Evolutionary conservation across 2,329 filamentous ascomycete genomes (phyloP).

Genomic region (Fusarium sp.): DNA sequence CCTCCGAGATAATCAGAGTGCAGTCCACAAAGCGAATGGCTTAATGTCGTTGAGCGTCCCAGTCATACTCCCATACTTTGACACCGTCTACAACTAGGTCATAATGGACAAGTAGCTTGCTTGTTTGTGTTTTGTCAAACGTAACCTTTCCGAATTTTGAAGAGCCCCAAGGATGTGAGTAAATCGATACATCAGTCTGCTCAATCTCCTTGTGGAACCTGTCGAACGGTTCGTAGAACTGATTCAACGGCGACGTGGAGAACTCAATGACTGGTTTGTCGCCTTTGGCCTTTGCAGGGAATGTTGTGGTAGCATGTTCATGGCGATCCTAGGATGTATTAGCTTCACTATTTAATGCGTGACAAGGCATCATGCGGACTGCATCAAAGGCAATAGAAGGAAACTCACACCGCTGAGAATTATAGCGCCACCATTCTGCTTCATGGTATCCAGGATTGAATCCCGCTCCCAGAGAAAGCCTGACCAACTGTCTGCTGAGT

Average conservation of each 20-base stretch:
- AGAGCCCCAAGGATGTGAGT: background rate
- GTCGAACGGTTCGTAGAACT: background rate
- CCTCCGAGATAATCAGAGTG: background rate
- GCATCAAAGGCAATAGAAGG: rapidly evolving
- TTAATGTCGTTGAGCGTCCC: background rate
- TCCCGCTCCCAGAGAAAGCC: background rate
- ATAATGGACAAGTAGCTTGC: background rate
- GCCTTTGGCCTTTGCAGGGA: background rate
- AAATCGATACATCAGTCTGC: background rate
- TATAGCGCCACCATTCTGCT: background rate
- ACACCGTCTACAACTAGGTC: background rate
- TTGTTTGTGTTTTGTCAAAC: rapidly evolving
- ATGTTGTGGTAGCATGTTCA: background rate
- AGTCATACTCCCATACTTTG: background rate
- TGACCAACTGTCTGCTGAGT: background rate
- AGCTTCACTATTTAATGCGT: rapidly evolving
- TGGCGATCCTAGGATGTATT: background rate
- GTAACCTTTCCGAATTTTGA: background rate
- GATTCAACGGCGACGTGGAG: background rate
- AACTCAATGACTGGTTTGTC: background rate
- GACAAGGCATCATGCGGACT: too few species aligned
- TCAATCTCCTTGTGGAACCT: background rate
- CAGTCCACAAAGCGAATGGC: rapidly evolving
- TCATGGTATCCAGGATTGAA: background rate
- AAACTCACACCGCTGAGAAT: background rate